A percentile compares a stretch with the other conserved stretches of the same genome.
Evolutionary conservation across 2,329 filamentous ascomycete genomes (phyloP).

Genomic region (Cladosporium sp.): DNA sequence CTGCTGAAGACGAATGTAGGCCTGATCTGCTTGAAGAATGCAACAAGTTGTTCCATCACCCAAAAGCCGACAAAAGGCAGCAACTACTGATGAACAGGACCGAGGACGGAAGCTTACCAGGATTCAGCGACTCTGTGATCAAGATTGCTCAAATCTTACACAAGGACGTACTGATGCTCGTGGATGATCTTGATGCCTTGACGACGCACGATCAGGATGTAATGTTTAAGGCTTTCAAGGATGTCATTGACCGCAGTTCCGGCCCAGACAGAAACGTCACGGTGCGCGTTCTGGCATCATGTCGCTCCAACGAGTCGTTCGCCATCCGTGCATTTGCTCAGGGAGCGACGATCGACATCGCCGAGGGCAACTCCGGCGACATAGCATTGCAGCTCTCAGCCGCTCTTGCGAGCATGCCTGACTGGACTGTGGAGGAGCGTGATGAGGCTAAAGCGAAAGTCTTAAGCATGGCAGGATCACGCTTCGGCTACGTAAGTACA

Average conservation of each 20-base stretch:
- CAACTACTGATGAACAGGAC: slow-evolving; percentile 8
- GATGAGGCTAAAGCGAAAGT: slow-evolving; percentile 21
- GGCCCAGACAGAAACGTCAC: background rate
- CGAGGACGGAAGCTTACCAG: slow-evolving; percentile 23
- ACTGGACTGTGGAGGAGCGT: slow-evolving; percentile 19
- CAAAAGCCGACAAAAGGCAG: slow-evolving; percentile 21
- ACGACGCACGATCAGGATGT: background rate
- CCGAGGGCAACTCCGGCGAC: slow-evolving; percentile 19
- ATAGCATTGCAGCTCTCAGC: slow-evolving; percentile 18
- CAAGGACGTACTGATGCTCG: background rate
- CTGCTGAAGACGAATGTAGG: slow-evolving; percentile 20
- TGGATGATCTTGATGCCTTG: background rate
- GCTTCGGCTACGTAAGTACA: slow-evolving; percentile 20
- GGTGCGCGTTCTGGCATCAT: slow-evolving; percentile 5
- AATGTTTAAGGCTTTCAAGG: background rate
- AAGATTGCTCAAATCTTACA: background rate
- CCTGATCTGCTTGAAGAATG: slow-evolving; percentile 24
- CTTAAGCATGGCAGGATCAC: slow-evolving; percentile 18
- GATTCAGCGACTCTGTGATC: slow-evolving; percentile 10
- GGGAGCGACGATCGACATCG: slow-evolving; percentile 18
- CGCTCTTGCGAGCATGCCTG: slow-evolving; percentile 17
- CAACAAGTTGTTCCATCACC: slow-evolving; percentile 26
- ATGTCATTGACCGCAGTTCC: background rate
- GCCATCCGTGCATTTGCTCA: background rate
- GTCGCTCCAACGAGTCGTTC: slow-evolving; percentile 12